phyloP scores from a whole-genome alignment of 495 filamentous ascomycete species.

The Aspergillus ostianus region DNA sequence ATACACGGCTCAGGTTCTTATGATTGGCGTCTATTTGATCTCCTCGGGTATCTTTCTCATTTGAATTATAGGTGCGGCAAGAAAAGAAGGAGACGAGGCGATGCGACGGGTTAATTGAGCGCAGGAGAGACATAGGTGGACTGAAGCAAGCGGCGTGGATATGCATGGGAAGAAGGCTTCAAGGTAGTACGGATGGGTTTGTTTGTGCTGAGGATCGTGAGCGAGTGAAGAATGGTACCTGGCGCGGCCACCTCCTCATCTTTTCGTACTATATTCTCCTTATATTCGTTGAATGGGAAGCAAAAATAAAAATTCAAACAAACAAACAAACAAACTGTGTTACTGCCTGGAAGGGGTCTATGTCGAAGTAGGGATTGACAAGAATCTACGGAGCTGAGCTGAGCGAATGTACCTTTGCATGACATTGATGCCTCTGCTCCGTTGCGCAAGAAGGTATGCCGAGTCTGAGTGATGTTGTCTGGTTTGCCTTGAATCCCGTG shows the following conservation, averaged over 20 bases:
- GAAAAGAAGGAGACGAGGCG: slow-evolving; percentile 27
- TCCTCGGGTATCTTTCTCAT: slow-evolving; percentile 33
- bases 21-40: slow-evolving; percentile 47
- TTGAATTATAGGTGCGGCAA: slow-evolving; percentile 29
- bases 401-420: not conserved
- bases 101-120: slow-evolving; percentile 27
- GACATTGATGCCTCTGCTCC: not conserved
- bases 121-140: slow-evolving; percentile 24
- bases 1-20: slow-evolving; percentile 39
- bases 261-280: slow-evolving; percentile 25
- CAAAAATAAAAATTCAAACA: slow-evolving; percentile 1
- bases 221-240: slow-evolving; percentile 19
- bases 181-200: slow-evolving; percentile 25
- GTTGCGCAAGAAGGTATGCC: not conserved
- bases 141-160: slow-evolving; percentile 21
- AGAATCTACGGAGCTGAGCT: too few relatives aligned
- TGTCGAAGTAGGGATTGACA: too few relatives aligned
- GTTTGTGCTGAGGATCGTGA: slow-evolving; percentile 25
- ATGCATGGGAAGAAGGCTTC: slow-evolving; percentile 26
- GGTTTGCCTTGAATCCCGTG: not conserved
- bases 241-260: slow-evolving; percentile 23
- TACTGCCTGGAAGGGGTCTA: too few relatives aligned
- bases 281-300: slow-evolving; percentile 25
- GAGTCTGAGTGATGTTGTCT: not conserved
- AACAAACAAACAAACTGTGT: not conserved